phyloP scores from a whole-genome alignment of 768 basidiomycete species.

The Collybia sp. region DNA sequence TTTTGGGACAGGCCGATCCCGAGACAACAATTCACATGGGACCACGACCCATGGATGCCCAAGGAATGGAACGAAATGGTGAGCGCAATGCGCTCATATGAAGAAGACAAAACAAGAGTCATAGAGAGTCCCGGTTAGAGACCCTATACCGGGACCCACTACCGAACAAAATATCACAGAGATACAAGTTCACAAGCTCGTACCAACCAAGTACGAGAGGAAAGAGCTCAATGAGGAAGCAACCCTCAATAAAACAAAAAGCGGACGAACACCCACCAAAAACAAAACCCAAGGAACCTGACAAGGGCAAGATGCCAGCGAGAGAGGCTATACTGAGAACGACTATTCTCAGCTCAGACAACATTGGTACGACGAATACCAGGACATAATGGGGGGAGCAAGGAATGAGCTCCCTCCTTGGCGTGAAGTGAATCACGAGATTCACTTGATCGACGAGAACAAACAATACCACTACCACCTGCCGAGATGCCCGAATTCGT shows the following conservation, averaged over 20 bases:
- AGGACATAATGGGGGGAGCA: conserved; percentile 17
- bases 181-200: neutral
- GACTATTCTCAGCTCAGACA: conserved; percentile 11
- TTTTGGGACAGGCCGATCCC: conserved; percentile 13
- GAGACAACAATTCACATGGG: conserved; percentile 7
- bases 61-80: conserved; percentile 15
- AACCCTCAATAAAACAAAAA: neutral
- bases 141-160: neutral
- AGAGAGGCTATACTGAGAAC: neutral
- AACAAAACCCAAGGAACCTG: neutral
- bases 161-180: neutral
- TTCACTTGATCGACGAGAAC: conserved; percentile 28
- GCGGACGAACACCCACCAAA: neutral
- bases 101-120: neutral
- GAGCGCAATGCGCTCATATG: neutral
- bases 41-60: conserved; percentile 13
- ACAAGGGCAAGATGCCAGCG: neutral
- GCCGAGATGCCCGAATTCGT: conserved; percentile 24
- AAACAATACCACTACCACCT: conserved; percentile 23
- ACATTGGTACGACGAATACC: conserved; percentile 14
- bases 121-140: no score
- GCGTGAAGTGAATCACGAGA: conserved; percentile 31
- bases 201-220: no score
- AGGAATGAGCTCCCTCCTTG: conserved; percentile 23
- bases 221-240: neutral